Evolutionary conservation across 1,284 basidiomycete genomes (phyloP).

Genomic region (Ustilago loliicola): DNA sequence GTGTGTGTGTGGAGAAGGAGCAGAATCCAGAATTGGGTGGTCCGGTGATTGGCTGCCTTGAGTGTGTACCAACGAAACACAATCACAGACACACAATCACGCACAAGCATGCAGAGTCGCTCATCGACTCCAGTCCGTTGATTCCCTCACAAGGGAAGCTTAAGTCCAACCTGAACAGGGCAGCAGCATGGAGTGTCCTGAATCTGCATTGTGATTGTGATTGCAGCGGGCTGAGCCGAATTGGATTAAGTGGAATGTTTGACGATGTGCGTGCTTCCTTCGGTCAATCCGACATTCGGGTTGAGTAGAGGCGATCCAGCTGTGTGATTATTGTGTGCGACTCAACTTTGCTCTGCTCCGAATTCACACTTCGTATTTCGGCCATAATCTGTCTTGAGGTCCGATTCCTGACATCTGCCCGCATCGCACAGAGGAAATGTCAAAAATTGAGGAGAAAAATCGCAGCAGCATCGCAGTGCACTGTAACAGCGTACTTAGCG

Average conservation of each 20-base stretch:
- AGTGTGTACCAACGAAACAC: no score
- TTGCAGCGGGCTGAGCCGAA: no score
- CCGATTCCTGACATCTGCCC: not conserved
- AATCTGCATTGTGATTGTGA: no score
- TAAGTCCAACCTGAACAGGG: not conserved
- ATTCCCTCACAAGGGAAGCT: not conserved
- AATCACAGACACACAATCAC: not conserved
- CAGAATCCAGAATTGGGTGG: not conserved
- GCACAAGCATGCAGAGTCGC: not conserved
- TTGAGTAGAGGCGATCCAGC: not conserved
- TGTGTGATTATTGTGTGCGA: not conserved
- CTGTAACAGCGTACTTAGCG: no score
- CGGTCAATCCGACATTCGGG: not conserved
- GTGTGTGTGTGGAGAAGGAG: conserved; percentile 4
- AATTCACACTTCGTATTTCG: not conserved
- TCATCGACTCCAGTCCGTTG: not conserved
- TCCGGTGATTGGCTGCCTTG: conserved; percentile 5
- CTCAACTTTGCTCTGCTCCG: no score
- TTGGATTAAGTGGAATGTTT: not conserved
- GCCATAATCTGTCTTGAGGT: not conserved
- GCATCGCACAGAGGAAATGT: not conserved
- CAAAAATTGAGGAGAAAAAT: no score
- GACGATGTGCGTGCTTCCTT: not conserved
- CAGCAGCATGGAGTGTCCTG: not conserved
- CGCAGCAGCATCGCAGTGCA: no score